phyloP scores from a whole-genome alignment of 164 flowering plant genomes.

The Aristolochia fimbriata region DNA sequence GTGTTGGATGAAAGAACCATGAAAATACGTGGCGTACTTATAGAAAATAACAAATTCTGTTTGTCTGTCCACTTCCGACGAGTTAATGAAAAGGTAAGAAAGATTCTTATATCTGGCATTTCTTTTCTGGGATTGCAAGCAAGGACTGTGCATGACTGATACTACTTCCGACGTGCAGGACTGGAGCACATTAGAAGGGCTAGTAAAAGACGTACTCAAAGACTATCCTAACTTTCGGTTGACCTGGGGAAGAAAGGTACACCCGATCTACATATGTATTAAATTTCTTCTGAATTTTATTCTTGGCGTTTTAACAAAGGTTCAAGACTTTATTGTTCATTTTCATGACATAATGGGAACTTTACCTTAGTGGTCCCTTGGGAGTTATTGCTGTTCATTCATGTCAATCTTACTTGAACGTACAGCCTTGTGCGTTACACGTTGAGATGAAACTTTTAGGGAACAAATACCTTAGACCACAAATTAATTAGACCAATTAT shows the following conservation, averaged over 20 bases:
- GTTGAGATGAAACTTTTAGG: too few species aligned
- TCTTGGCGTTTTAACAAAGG: too few species aligned
- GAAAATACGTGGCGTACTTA: constrained; percentile 5
- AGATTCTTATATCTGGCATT: background rate
- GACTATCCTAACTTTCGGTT: constrained; percentile 8
- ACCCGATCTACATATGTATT: too few species aligned
- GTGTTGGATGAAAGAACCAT: constrained; percentile 10
- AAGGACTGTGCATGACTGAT: background rate
- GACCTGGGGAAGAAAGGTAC: constrained; percentile 14
- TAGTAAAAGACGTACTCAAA: constrained; percentile 5
- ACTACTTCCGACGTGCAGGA: constrained; percentile 1
- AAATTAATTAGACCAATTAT: too few species aligned
- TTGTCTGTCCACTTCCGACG: constrained; percentile 12
- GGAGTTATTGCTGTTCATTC: too few species aligned
- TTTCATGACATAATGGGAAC: too few species aligned
- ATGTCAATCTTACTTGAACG: too few species aligned
- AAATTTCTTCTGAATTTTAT: too few species aligned
- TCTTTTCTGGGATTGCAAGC: background rate
- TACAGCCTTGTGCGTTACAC: too few species aligned
- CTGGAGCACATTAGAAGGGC: constrained; percentile 8
- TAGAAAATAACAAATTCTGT: constrained; percentile 16
- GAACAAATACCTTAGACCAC: too few species aligned
- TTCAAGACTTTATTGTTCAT: too few species aligned
- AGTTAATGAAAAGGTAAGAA: constrained; percentile 9
- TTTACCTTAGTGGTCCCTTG: too few species aligned